Evolutionary conservation across 2,329 filamentous ascomycete species (phyloP).

Genomic region (Purpureocillium takamizusanense): DNA sequence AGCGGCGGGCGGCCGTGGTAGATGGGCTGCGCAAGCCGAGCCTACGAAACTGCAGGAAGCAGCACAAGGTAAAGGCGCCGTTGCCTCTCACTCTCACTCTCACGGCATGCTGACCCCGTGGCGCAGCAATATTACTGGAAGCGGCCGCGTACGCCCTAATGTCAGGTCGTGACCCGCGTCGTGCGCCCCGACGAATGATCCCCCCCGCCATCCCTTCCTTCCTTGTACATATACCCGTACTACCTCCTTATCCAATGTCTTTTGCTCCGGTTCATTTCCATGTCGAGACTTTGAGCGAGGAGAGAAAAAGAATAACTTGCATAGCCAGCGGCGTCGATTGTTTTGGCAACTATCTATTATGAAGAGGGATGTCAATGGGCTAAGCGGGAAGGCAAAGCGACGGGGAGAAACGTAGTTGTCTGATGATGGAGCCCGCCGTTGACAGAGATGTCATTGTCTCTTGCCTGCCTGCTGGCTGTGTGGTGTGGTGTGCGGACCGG

Average conservation of each 20-base stretch:
- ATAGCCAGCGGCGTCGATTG: slow-evolving; percentile 15
- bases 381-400: neutral
- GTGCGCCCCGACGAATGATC: too few relatives aligned
- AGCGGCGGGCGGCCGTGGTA: slow-evolving; percentile 72
- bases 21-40: slow-evolving; percentile 83
- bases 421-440: too few relatives aligned
- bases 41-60: slow-evolving; percentile 81
- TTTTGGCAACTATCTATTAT: slow-evolving; percentile 3
- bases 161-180: too few relatives aligned
- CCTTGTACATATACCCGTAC: slow-evolving; percentile 2
- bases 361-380: neutral
- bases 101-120: neutral
- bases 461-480: too few relatives aligned
- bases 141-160: slow-evolving; percentile 50
- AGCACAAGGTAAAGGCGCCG: slow-evolving; percentile 99
- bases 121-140: slow-evolving; percentile 63
- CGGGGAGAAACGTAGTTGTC: too few relatives aligned
- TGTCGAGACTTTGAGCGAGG: too few relatives aligned
- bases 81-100: slow-evolving; percentile 17
- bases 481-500: too few relatives aligned
- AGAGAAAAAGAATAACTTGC: slow-evolving; percentile 4
- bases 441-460: too few relatives aligned
- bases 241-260: neutral
- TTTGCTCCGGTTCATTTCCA: too few relatives aligned
- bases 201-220: slow-evolving; percentile 6